Percentiles rank a stretch among this genome's conserved stretches.
phyloP scores from a whole-genome alignment of 768 basidiomycete species.

The Tylopilus intermedius region DNA sequence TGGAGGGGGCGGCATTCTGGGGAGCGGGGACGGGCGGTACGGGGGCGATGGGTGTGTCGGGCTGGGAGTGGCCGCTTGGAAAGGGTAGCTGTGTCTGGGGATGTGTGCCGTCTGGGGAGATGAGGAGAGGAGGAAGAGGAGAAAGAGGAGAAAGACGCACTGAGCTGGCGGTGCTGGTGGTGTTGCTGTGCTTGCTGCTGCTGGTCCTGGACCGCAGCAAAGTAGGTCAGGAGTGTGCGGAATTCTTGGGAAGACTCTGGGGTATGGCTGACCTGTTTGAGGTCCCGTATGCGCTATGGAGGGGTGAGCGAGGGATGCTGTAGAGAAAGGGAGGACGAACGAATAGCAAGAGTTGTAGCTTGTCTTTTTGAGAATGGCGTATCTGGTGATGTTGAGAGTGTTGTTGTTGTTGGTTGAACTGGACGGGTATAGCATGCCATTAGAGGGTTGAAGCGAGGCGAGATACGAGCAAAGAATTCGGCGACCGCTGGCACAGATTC shows the following conservation, averaged over 20 bases:
- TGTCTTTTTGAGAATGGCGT: constrained; percentile 23
- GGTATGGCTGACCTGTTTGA: constrained; percentile 42
- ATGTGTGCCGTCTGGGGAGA: constrained; percentile 27
- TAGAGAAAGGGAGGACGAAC: constrained; percentile 1
- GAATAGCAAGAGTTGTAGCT: constrained; percentile 19
- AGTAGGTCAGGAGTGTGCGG: constrained; percentile 35
- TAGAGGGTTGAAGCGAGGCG: too few relatives aligned
- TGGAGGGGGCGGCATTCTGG: constrained; percentile 32
- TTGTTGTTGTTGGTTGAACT: constrained; percentile 18
- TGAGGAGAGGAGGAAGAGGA: constrained; percentile 10
- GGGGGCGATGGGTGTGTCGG: constrained; percentile 7
- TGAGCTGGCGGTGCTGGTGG: constrained; percentile 29
- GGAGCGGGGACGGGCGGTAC: constrained; percentile 31
- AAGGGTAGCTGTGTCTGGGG: constrained; percentile 30
- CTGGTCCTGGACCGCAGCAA: constrained; percentile 31
- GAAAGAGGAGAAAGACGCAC: constrained; percentile 17
- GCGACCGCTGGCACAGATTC: too few relatives aligned
- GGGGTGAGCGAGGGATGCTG: neutral
- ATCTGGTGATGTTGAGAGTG: neutral
- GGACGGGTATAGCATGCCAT: constrained; percentile 13
- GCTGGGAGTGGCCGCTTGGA: constrained; percentile 40
- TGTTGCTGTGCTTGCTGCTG: constrained; percentile 28
- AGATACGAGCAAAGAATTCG: too few relatives aligned
- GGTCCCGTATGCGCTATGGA: constrained; percentile 38
- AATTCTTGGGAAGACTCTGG: constrained; percentile 43